These are phyloP conservation scores for Cupressus sempervirens DNA, from an alignment of 75 land plant species.

Conservation along the genomic window DNA sequence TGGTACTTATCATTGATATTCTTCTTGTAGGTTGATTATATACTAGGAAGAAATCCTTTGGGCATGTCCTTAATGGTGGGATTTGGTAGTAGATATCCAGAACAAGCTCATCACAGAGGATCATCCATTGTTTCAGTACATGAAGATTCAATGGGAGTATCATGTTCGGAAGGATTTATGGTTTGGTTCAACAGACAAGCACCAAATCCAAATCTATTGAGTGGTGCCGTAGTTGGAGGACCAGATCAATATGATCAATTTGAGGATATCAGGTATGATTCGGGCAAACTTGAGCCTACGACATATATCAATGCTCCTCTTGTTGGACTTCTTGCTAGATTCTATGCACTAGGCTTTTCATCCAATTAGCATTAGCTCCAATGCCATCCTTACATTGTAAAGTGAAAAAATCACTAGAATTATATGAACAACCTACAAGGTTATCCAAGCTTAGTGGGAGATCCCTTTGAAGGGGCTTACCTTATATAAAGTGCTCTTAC, in stretches of 20 bases:
- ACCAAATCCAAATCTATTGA: conserved; percentile 65
- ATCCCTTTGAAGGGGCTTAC: no score
- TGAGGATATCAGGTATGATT: conserved; percentile 46
- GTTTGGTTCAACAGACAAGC: conserved; percentile 39
- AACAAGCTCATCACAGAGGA: conserved; percentile 71
- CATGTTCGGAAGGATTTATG: conserved; percentile 58
- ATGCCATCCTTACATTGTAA: neutral
- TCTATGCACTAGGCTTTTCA: conserved; percentile 16
- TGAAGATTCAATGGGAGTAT: conserved; percentile 8
- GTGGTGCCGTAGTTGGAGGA: conserved; percentile 82
- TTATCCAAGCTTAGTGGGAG: neutral
- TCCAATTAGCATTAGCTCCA: neutral
- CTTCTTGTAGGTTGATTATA: conserved; percentile 57
- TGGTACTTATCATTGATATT: neutral
- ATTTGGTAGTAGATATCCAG: conserved; percentile 57
- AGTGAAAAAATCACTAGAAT: neutral
- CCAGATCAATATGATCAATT: conserved; percentile 69
- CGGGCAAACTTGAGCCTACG: conserved; percentile 51
- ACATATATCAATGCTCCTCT: conserved; percentile 78
- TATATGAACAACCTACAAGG: neutral
- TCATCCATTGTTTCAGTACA: conserved; percentile 49
- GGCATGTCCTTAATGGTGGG: conserved; percentile 73
- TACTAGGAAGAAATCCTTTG: conserved; percentile 57
- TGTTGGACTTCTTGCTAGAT: conserved; percentile 58
- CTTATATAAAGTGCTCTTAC: no score